These are phyloP conservation scores for Phytophthora pisi DNA, from an alignment of 352 stramenopile species.

Conservation along the genomic window DNA sequence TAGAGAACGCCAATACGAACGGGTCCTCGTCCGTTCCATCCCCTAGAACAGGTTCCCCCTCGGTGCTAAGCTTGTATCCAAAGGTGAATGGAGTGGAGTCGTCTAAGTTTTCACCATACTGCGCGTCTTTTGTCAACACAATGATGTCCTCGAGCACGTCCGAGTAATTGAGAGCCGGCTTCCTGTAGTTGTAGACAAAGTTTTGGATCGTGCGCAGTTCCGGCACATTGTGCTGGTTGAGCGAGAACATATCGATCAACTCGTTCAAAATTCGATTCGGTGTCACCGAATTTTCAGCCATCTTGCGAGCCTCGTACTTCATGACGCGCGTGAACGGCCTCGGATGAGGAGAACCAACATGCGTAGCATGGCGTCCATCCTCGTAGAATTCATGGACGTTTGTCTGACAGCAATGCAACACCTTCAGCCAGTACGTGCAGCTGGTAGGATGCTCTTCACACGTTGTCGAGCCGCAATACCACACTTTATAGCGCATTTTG, in stretches of 20 bases:
- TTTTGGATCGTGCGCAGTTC: conserved; percentile 1
- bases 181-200: conserved; percentile 6
- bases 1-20: conserved; percentile 1
- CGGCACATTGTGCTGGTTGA: neutral
- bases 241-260: conserved; percentile 1
- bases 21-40: conserved; percentile 4
- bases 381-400: neutral
- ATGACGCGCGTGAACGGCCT: no score
- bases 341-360: no score
- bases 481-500: neutral
- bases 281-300: neutral
- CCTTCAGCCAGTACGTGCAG: neutral
- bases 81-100: neutral
- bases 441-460: neutral
- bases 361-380: no score
- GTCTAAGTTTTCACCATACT: neutral
- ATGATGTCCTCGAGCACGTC: neutral
- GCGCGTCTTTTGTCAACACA: neutral
- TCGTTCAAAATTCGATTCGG: neutral
- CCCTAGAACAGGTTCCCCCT: neutral
- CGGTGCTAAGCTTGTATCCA: neutral
- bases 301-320: no score
- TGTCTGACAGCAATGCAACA: neutral
- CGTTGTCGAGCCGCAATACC: neutral
- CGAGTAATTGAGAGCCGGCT: neutral